phyloP scores from a whole-genome alignment of 345 rosid genomes.

The Arabis hirsuta region DNA sequence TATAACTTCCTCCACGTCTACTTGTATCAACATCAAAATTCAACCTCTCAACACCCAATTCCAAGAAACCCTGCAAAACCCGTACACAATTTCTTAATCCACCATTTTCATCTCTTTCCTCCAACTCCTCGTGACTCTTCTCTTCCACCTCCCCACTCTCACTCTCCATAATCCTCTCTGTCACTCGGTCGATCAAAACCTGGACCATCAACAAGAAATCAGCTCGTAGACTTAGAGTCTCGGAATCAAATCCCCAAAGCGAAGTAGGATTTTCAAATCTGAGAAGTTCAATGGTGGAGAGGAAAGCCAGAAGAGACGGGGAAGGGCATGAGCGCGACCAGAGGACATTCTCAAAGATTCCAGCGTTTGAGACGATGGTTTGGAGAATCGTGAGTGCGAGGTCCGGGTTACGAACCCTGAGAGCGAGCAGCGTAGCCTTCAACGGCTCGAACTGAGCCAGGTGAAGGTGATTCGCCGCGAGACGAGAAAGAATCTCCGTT shows the following conservation, averaged over 20 bases:
- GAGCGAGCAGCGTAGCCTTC: constrained; percentile 76
- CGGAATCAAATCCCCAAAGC: constrained; percentile 78
- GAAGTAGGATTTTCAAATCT: constrained; percentile 58
- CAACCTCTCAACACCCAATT: constrained; percentile 72
- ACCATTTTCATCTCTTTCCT: constrained; percentile 43
- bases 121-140: constrained; percentile 27
- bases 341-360: constrained; percentile 65
- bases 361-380: constrained; percentile 76
- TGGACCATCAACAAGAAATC: constrained; percentile 79
- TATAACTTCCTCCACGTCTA: constrained; percentile 39
- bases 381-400: constrained; percentile 73
- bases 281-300: constrained; percentile 75
- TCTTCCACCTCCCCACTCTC: constrained; percentile 31
- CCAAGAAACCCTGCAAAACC: constrained; percentile 65
- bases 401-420: constrained; percentile 69
- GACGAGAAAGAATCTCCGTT: constrained; percentile 77
- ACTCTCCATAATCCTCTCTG: constrained; percentile 47
- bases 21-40: constrained; percentile 50
- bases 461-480: constrained; percentile 88
- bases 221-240: constrained; percentile 64
- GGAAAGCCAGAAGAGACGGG: constrained; percentile 71
- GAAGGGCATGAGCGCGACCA: constrained; percentile 85
- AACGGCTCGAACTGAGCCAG: constrained; percentile 93
- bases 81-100: constrained; percentile 50
- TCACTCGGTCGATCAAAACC: constrained; percentile 58